phyloP scores from a whole-genome alignment of 148 eudicot genomes.

The Diospyros kaki region DNA sequence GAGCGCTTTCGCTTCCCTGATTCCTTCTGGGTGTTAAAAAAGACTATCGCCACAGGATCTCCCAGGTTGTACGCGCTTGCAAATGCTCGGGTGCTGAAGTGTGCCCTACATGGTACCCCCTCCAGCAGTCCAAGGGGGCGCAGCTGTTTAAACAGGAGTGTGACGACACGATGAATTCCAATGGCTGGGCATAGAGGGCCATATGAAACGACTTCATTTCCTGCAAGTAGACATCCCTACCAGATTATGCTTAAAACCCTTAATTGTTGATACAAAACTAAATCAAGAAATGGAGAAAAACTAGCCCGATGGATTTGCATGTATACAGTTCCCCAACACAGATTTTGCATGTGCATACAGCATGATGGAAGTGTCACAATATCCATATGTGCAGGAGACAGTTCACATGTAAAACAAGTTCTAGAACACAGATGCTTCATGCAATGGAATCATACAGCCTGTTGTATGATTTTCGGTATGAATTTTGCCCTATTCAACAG shows the following conservation, averaged over 20 bases:
- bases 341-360: neutral
- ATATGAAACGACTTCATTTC: slow-evolving; percentile 14
- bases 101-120: neutral
- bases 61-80: slow-evolving; percentile 12
- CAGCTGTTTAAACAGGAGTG: slow-evolving; percentile 12
- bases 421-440: neutral
- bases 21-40: slow-evolving; percentile 21
- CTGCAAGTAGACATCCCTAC: slow-evolving; percentile 8
- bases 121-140: neutral
- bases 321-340: neutral
- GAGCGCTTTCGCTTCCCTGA: slow-evolving; percentile 6
- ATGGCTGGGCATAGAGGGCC: slow-evolving; percentile 8
- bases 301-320: neutral
- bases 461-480: neutral
- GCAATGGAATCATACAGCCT: neutral
- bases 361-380: neutral
- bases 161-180: slow-evolving; percentile 20
- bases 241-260: neutral
- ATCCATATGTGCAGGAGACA: neutral
- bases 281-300: neutral
- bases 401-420: neutral
- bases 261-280: neutral
- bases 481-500: neutral
- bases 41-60: slow-evolving; percentile 18
- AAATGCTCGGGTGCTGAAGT: slow-evolving; percentile 18